Base-by-base conservation (phyloP, 495 filamentous ascomycete species). In the Xylaria flabelliformis region DNA sequence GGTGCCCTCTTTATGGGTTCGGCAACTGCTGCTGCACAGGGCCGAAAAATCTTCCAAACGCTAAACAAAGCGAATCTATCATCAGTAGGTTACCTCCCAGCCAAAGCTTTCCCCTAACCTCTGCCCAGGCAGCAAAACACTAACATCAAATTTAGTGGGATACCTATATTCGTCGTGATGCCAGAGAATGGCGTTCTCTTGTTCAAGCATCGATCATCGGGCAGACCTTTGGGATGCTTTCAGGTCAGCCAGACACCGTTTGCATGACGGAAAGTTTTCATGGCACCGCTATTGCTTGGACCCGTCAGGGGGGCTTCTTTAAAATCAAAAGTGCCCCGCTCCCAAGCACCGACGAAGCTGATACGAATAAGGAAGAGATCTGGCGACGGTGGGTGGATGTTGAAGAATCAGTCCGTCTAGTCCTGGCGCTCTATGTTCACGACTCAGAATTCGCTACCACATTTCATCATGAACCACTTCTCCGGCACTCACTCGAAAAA, bases 171-270 rank as follows among this genome's bases (percentile, higher is more conserved):
- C 58, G 58, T 21, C 72, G 72, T 12, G 72, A 70, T 55, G 59
- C 58, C 7, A 61, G 72, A 26, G 77, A 82, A 65, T 80, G 79
- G 15, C 67, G 81, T 13, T 78, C 78, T 10, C 78, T 83, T 76
- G 77, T 81, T 2, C 82, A 84, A 68, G 80, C 82, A 0, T 80
- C 80, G 5, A 73, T 82, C 46, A 55, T 84, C 0, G 81, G 82
- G 9, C 82, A 84, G 58, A 83, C 81, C 0, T 84, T 80, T 71
- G 82, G 77, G 21, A 78, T 83, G 19, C 77, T 84, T 34, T 79
- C 82, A 0, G 80, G 82, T 10, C 67, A 69, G n/a, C 67, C 67
- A 24, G 67, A 69, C 24, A 69, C 61, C 24, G 67, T 69, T 48
- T 69, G 67, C 24, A 69, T 69, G 67, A 69, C 67, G 8, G 80